A percentile compares a stretch with the other conserved stretches of the same genome.
These are phyloP conservation scores for Penicillium sp. DNA, from an alignment of 2,329 filamentous ascomycete genomes.

Conservation along the genomic window DNA sequence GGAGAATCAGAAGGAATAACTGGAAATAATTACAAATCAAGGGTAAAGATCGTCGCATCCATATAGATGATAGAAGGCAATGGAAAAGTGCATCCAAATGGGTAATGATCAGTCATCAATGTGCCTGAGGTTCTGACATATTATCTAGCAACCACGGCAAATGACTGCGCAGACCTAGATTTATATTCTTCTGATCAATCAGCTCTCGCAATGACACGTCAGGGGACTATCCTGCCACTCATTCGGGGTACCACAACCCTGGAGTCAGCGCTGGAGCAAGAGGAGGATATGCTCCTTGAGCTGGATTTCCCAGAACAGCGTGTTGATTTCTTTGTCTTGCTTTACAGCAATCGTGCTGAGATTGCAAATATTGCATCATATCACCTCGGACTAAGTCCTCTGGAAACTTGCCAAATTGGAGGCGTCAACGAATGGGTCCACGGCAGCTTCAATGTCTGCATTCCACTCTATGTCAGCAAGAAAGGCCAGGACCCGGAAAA, in stretches of 20 bases:
- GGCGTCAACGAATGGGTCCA: constrained; percentile 14
- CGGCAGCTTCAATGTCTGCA: constrained; percentile 26
- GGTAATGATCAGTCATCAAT: no score
- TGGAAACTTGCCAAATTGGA: constrained; percentile 22
- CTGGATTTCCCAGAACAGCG: constrained; percentile 8
- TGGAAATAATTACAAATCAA: no score
- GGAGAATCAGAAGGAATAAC: no score
- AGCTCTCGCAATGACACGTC: no score
- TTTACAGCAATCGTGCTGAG: constrained; percentile 8
- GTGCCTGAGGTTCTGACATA: no score
- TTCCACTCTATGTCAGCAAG: constrained; percentile 19
- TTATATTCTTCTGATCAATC: no score
- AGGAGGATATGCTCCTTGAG: constrained; percentile 14
- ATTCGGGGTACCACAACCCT: constrained; percentile 10
- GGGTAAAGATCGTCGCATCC: no score
- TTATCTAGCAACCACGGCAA: no score
- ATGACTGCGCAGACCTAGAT: no score
- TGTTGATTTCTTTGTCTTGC: constrained; percentile 10
- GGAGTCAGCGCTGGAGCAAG: constrained; percentile 11
- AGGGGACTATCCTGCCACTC: constrained; percentile 5
- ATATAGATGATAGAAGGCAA: no score
- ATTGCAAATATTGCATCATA: constrained; percentile 9
- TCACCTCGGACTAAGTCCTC: constrained; percentile 11
- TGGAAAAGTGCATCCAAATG: no score
- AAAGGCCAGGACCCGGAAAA: constrained; percentile 15